Percentiles rank a stretch among this genome's conserved stretches.
These are phyloP conservation scores for Hippophae tibetana DNA, from an alignment of 306 rosid species.

Conservation along the genomic window DNA sequence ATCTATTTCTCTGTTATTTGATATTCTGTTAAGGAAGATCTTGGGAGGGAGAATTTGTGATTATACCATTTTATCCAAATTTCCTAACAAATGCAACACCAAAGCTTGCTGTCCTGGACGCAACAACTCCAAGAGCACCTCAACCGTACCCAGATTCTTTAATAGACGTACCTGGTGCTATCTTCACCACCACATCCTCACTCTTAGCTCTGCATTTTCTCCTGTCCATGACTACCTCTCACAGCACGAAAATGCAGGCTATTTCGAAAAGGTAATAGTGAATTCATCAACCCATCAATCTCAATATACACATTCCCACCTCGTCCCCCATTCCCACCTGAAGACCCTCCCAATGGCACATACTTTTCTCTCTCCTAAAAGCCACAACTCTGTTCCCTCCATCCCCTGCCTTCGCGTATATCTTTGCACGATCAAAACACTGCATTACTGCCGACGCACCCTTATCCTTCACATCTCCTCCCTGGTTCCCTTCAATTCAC, in stretches of 20 bases:
- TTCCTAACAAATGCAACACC: too few relatives aligned
- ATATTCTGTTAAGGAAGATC: too few relatives aligned
- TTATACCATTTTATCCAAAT: too few relatives aligned
- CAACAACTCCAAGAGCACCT: constrained; percentile 68
- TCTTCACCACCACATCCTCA: constrained; percentile 76
- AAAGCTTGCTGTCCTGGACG: constrained; percentile 65
- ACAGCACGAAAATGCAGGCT: constrained; percentile 83
- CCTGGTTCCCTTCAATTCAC: constrained; percentile 4
- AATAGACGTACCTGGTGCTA: constrained; percentile 75
- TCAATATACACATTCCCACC: constrained; percentile 82
- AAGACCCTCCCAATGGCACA: constrained; percentile 85
- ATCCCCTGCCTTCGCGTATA: constrained; percentile 62
- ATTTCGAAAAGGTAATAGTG: constrained; percentile 69
- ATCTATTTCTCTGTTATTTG: too few relatives aligned
- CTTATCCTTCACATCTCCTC: constrained; percentile 55
- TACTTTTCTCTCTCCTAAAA: constrained; percentile 84
- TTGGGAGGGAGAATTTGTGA: too few relatives aligned
- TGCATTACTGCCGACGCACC: constrained; percentile 93
- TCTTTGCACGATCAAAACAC: constrained; percentile 79
- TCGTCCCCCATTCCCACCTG: constrained; percentile 90
- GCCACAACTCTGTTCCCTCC: constrained; percentile 94
- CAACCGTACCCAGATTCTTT: constrained; percentile 56
- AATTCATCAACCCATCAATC: constrained; percentile 75
- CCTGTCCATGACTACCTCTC: constrained; percentile 74
- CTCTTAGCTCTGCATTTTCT: constrained; percentile 70